Base-by-base conservation (phyloP, 108 stramenopile species). In the Cylindrotheca fusiformis region DNA sequence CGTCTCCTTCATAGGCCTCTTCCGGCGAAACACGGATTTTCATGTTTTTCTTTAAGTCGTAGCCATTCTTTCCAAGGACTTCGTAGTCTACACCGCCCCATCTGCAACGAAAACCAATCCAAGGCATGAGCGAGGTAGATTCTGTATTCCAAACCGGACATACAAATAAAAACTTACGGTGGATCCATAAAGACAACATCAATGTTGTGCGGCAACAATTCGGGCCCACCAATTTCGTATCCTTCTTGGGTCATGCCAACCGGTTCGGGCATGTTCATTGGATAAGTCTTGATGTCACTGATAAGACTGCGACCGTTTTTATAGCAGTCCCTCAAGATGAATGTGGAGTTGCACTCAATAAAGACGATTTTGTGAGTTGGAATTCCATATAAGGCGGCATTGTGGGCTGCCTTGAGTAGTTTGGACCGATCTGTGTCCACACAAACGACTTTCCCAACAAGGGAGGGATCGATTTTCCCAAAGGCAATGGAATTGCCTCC, bases 401-500 rank as follows among this genome's bases (percentile, higher is more conserved):
- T 98, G 64, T 91, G 84, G 20, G 96, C 94, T 1, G 96, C 96
- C 68, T 74, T 89, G 28, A 87, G 77, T 12, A 98, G 75, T 63
- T 95, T 96, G 25, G 56, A 50, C 19, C 90, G 79, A 69, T 98
- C 96, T 17, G 90, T 61, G 56, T 98, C 97, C 33, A 97, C 84
- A 32, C 88, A 92, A 26, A 96, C 71, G 0, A 98, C 90, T 23
- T 77, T 73, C 48, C 89, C 84, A 12, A 91, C 78, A 21, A 71
- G 56, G 32, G 80, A 49, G 10, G 78, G 30, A 10, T 83, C 64
- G 50, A 87, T 54, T 51, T 68, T 67, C 78, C 79, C 62, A 88
- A 94, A 77, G 86, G 94, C 64, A 81, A 96, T 93, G 3, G 94
- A 76, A 65, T 95, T 96, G 5, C 97, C 97, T 3, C 97, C 97